These are phyloP conservation scores for Phialemonium atrogriseum DNA, from an alignment of 2,329 filamentous ascomycete species.

Conservation along the genomic window DNA sequence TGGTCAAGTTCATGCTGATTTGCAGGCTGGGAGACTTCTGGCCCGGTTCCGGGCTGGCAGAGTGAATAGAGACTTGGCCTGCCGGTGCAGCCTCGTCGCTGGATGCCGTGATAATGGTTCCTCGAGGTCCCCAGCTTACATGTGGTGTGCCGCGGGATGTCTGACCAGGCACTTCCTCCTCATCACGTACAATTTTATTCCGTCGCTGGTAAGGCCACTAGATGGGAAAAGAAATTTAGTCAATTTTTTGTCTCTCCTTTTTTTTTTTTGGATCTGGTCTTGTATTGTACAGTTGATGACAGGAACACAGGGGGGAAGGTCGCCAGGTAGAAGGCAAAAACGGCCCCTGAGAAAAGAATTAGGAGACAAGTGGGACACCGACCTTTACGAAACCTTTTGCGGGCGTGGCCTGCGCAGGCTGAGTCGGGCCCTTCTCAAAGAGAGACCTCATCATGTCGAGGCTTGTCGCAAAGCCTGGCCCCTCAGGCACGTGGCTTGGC, in stretches of 20 bases:
- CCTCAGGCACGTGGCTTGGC: conserved; percentile 32
- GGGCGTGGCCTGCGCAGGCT: conserved; percentile 43
- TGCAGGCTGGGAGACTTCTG: background rate
- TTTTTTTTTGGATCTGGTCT: too few relatives aligned
- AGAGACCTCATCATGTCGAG: conserved; percentile 96
- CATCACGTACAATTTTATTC: conserved; percentile 57
- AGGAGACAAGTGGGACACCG: conserved; percentile 49
- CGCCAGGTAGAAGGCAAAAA: too few relatives aligned
- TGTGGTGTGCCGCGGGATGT: conserved; percentile 32
- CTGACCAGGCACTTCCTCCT: conserved; percentile 55
- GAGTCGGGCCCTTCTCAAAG: conserved; percentile 59
- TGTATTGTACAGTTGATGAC: conserved; percentile 8
- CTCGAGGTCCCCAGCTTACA: conserved; percentile 66
- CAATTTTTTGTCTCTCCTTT: conserved; percentile 24
- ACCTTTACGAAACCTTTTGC: conserved; percentile 77
- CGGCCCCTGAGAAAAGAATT: too few relatives aligned
- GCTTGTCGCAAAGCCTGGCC: conserved; percentile 70
- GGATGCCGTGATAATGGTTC: conserved; percentile 50
- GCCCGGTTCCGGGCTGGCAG: background rate
- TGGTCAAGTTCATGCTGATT: conserved; percentile 9
- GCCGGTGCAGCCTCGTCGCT: conserved; percentile 17
- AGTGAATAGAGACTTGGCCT: background rate
- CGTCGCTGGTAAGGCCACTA: conserved; percentile 86
- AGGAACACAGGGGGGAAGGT: conserved; percentile 12
- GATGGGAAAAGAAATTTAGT: conserved; percentile 37